phyloP scores from a whole-genome alignment of 768 basidiomycete species.

The Agaricus subrufescens region DNA sequence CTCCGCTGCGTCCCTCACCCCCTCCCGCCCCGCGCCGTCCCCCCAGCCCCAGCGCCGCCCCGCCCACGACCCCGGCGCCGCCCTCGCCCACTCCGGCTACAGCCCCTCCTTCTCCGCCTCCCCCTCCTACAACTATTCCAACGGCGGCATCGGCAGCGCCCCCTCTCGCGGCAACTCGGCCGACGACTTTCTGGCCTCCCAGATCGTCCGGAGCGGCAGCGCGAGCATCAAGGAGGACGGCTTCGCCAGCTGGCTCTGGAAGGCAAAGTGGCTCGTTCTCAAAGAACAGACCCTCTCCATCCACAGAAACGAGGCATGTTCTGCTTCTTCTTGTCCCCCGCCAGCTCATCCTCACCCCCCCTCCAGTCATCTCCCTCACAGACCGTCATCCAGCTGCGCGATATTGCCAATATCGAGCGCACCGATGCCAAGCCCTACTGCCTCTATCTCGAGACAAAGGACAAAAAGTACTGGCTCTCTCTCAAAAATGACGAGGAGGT shows the following conservation, averaged over 20 bases:
- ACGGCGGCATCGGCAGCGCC: slow-evolving; percentile 79
- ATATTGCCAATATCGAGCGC: slow-evolving; percentile 85
- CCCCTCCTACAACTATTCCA: slow-evolving; percentile 55
- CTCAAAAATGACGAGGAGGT: slow-evolving; percentile 94
- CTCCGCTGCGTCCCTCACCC: slow-evolving; percentile 57
- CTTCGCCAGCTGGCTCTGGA: slow-evolving; percentile 88
- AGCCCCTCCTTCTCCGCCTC: slow-evolving; percentile 53
- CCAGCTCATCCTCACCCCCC: slow-evolving; percentile 8
- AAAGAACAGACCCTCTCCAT: slow-evolving; percentile 75
- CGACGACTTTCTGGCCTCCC: slow-evolving; percentile 30
- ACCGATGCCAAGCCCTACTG: slow-evolving; percentile 96
- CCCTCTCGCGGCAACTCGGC: slow-evolving; percentile 45
- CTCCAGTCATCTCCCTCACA: slow-evolving; percentile 51
- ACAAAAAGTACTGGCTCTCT: slow-evolving; percentile 75
- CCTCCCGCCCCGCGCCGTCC: slow-evolving; percentile 73
- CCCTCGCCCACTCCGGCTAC: slow-evolving; percentile 54
- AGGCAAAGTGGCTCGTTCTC: slow-evolving; percentile 85
- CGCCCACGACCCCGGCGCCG: slow-evolving; percentile 33
- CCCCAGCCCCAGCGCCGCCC: slow-evolving; percentile 50
- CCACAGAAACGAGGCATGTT: slow-evolving; percentile 87
- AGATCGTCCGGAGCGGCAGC: slow-evolving; percentile 62
- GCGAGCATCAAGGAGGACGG: slow-evolving; percentile 94
- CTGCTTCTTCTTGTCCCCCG: not conserved
- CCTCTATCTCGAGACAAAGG: slow-evolving; percentile 78
- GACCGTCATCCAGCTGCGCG: slow-evolving; percentile 59